phyloP scores from a whole-genome alignment of 2,329 filamentous ascomycete genomes.

The Dissoconium aciculare region DNA sequence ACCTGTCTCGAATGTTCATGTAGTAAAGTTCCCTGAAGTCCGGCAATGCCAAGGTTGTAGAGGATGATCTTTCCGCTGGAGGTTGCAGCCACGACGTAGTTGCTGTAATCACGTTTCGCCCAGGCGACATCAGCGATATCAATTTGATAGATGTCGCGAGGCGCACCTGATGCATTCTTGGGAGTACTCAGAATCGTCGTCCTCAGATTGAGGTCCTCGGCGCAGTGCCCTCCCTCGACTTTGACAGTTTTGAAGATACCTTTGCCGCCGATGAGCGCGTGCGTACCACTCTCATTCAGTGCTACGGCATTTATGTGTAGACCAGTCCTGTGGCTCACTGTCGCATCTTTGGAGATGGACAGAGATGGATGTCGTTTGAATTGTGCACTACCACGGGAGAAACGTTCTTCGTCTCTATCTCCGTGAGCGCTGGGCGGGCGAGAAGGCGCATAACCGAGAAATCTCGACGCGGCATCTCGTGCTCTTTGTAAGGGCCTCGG shows the following conservation, averaged over 20 bases:
- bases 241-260: conserved; percentile 52
- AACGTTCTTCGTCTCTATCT: conserved; percentile 11
- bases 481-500: conserved; percentile 19
- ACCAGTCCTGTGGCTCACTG: conserved; percentile 47
- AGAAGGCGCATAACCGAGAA: conserved; percentile 17
- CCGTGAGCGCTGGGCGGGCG: conserved; percentile 15
- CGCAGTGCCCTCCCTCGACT: conserved; percentile 40
- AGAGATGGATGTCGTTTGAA: conserved; percentile 16
- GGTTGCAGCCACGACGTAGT: conserved; percentile 48
- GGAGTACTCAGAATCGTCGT: conserved; percentile 45
- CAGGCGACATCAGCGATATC: conserved; percentile 53
- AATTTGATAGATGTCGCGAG: conserved; percentile 34
- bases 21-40: conserved; percentile 45
- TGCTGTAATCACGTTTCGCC: conserved; percentile 47
- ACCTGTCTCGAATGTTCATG: conserved; percentile 52
- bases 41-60: conserved; percentile 48
- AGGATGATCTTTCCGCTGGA: conserved; percentile 50
- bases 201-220: conserved; percentile 49
- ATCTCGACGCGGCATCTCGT: conserved; percentile 19
- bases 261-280: conserved; percentile 49
- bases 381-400: conserved; percentile 10
- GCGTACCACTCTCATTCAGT: conserved; percentile 47
- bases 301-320: conserved; percentile 48
- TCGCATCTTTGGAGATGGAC: conserved; percentile 32
- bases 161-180: conserved; percentile 34